These are phyloP conservation scores for Spiromastix sp. DNA, from an alignment of 2,329 filamentous ascomycete species.

Conservation along the genomic window DNA sequence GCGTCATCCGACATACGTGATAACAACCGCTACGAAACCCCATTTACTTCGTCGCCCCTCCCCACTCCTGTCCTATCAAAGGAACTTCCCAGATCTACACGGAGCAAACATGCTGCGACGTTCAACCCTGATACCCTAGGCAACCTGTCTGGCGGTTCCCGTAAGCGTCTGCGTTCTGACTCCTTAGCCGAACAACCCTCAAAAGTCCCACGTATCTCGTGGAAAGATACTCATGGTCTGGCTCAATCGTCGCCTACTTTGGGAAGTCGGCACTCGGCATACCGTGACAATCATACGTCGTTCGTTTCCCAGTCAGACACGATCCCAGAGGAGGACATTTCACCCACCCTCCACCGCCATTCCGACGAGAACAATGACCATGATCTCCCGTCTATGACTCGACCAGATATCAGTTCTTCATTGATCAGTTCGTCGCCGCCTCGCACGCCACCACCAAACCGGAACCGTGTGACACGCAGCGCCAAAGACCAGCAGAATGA, in stretches of 20 bases:
- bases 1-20: conserved; percentile 78
- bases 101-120: conserved; percentile 33
- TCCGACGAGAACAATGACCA: conserved; percentile 72
- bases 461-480: conserved; percentile 37
- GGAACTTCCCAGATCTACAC: conserved; percentile 52
- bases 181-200: conserved; percentile 43
- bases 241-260: conserved; percentile 82
- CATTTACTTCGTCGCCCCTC: conserved; percentile 71
- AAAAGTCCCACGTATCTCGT: conserved; percentile 53
- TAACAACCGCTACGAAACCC: conserved; percentile 38
- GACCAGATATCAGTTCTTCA: conserved; percentile 33
- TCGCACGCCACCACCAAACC: conserved; percentile 62
- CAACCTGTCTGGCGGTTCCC: conserved; percentile 38
- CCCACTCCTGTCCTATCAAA: conserved; percentile 79
- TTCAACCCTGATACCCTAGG: conserved; percentile 34
- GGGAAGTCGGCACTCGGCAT: conserved; percentile 62
- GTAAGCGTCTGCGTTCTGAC: conserved; percentile 63
- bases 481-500: conserved; percentile 46
- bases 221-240: conserved; percentile 67
- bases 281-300: conserved; percentile 59
- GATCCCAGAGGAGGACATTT: conserved; percentile 45
- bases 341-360: conserved; percentile 32
- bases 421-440: conserved; percentile 70
- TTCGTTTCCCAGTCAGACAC: conserved; percentile 66
- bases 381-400: conserved; percentile 52